Conservation (phyloP, 257 asterid genomes). For the Marsdenia floribunda region DNA sequence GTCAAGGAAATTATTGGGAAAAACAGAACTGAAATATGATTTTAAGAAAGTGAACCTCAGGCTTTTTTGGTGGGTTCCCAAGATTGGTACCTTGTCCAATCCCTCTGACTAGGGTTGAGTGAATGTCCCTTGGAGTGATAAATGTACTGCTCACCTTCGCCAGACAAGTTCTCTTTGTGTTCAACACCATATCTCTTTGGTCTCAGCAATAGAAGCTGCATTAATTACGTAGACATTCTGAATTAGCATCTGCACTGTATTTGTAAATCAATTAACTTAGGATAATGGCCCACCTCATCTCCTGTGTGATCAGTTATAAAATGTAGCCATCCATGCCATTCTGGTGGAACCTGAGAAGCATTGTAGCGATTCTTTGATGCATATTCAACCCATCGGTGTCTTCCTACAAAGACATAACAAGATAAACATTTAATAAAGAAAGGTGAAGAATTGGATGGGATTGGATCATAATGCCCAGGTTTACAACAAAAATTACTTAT, state of each 20-base stretch:
- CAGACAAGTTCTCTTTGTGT: constrained; percentile 88
- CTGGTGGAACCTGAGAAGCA: constrained; percentile 97
- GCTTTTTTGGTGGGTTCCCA: constrained; percentile 73
- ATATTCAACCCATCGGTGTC: constrained; percentile 99
- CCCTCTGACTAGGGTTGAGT: constrained; percentile 92
- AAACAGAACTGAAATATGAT: constrained; percentile 16
- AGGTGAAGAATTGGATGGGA: background rate
- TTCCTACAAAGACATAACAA: constrained; percentile 41
- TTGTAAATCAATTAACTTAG: background rate
- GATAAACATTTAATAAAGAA: background rate
- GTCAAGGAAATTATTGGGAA: constrained; percentile 29
- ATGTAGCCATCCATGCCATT: constrained; percentile 99
- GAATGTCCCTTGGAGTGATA: constrained; percentile 96
- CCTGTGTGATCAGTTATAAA: constrained; percentile 88
- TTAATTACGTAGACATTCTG: constrained; percentile 9
- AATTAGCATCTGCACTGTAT: constrained; percentile 22
- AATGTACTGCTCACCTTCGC: constrained; percentile 95
- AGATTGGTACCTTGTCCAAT: constrained; percentile 87
- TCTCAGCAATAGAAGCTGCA: constrained; percentile 85
- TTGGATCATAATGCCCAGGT: background rate
- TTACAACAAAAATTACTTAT: background rate
- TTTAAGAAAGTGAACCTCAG: constrained; percentile 21
- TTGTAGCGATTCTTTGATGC: constrained; percentile 90
- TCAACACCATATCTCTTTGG: constrained; percentile 87
- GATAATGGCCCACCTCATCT: constrained; percentile 59